Evolutionary conservation across 2,329 filamentous ascomycete genomes (phyloP).

Genomic region (Teratosphaeriaceae sp.): DNA sequence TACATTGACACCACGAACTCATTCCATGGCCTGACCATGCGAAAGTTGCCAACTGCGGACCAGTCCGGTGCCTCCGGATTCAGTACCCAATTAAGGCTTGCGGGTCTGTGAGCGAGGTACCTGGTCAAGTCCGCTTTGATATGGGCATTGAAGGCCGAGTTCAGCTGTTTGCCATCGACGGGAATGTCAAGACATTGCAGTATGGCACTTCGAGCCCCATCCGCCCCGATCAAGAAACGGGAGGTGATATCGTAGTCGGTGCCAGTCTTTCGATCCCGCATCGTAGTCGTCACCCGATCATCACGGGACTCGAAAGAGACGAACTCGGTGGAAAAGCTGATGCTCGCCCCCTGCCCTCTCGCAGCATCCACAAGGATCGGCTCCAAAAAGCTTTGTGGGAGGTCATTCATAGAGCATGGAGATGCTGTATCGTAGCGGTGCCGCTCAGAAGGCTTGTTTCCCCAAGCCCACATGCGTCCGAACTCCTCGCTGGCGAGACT

Average conservation of each 20-base stretch:
- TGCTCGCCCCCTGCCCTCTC: constrained; percentile 23
- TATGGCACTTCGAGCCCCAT: constrained; percentile 43
- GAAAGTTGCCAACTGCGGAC: constrained; percentile 41
- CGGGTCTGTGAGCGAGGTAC: constrained; percentile 40
- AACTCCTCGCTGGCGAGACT: constrained; percentile 34
- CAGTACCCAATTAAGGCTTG: constrained; percentile 53
- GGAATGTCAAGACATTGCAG: constrained; percentile 38
- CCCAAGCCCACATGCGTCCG: constrained; percentile 32
- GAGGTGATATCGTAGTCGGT: constrained; percentile 39
- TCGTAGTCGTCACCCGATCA: not conserved
- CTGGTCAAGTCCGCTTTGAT: constrained; percentile 44
- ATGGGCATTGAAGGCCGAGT: constrained; percentile 39
- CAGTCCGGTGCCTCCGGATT: constrained; percentile 46
- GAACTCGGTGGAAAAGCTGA: constrained; percentile 20
- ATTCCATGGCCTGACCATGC: constrained; percentile 56
- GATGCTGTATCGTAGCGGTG: constrained; percentile 30
- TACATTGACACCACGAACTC: constrained; percentile 49
- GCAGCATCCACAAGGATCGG: constrained; percentile 30
- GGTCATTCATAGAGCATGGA: constrained; percentile 30
- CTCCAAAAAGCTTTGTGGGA: constrained; percentile 34
- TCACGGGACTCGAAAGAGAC: not conserved
- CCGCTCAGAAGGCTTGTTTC: constrained; percentile 24
- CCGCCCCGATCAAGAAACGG: constrained; percentile 50
- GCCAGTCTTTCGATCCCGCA: constrained; percentile 23
- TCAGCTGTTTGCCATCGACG: constrained; percentile 35